Conservation (phyloP, 495 filamentous ascomycete genomes). For the Penicillium alfredii region DNA sequence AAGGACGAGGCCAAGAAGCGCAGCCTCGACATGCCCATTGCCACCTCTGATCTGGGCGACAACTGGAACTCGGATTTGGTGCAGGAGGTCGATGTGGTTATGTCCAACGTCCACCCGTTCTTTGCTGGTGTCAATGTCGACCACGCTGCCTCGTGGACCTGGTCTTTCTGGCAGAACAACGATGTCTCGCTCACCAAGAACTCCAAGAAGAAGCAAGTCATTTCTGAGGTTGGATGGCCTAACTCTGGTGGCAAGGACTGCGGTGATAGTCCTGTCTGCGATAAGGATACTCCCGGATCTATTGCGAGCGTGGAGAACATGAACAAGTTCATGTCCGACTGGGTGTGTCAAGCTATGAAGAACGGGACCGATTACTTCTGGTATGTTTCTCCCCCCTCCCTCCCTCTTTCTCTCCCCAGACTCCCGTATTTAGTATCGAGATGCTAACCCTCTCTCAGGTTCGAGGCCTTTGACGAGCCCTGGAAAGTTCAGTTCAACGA, state of each 20-base stretch:
- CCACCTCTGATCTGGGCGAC: slow-evolving; percentile 84
- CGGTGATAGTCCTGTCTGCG: slow-evolving; percentile 51
- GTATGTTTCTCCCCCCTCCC: slow-evolving; percentile 39
- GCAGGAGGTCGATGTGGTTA: slow-evolving; percentile 69
- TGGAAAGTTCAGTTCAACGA: slow-evolving; percentile 80
- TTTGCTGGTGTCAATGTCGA: slow-evolving; percentile 73
- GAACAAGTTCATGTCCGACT: slow-evolving; percentile 81
- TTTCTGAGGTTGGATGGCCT: slow-evolving; percentile 92
- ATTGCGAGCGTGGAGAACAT: slow-evolving; percentile 77
- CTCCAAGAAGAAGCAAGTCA: slow-evolving; percentile 58
- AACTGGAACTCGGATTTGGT: slow-evolving; percentile 73
- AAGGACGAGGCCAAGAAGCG: slow-evolving; percentile 61
- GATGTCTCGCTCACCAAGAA: slow-evolving; percentile 55
- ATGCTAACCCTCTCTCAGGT: slow-evolving; percentile 42
- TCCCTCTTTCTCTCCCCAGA: too few relatives aligned
- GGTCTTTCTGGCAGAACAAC: too few relatives aligned
- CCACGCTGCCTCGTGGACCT: slow-evolving; percentile 48
- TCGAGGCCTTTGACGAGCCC: slow-evolving; percentile 90
- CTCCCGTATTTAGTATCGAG: too few relatives aligned
- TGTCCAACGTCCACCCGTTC: slow-evolving; percentile 97
- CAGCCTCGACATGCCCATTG: slow-evolving; percentile 66
- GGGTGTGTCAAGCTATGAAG: slow-evolving; percentile 71
- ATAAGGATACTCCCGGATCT: slow-evolving; percentile 47
- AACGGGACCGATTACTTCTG: slow-evolving; percentile 92
- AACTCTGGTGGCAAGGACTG: slow-evolving; percentile 77